Base-by-base conservation (phyloP, 2,329 filamentous ascomycete genomes). In the Aureobasidium sp. region DNA sequence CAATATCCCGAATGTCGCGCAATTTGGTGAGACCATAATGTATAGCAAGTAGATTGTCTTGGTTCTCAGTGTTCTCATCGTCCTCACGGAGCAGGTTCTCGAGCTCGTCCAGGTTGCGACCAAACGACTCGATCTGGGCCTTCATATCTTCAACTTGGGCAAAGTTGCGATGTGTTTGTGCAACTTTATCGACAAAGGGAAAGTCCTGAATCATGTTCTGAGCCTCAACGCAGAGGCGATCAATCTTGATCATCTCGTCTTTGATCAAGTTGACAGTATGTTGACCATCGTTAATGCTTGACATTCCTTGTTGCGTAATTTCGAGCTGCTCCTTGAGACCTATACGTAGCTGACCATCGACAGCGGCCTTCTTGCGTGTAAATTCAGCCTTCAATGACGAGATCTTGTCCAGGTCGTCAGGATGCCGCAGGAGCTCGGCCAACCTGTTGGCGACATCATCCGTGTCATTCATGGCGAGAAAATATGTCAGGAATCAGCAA, bases 131-230 rank as follows among this genome's bases (percentile, higher is more conserved):
- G 69, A 99, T 84, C 69, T 95, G 92, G 68, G 83, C 85, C 73
- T 93, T 91, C 91, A 99, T 97, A 69, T 88, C 86, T 78, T 97
- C 88, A 64, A 96, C 92, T 50, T 91, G 90, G 70, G 89, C 90
- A 73, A 99, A 99, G 77, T 99, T 97, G 66, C 93, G 85, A 77
- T 99, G 94, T 67, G 95, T 94, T 76, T 96, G 90, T 61, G 93
- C 93, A 61, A 95, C 89, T 64, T 90, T 79, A 74, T 95, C 94
- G 80, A 96, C 94, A 72, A 91, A 90, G 39, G 89, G 88, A 76
- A 99, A 97, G 79, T 99, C 94, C 71, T 89, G 87, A 71, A 99
- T 96, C 86, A 97, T 97, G 73, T 90, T 91, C 79, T 97, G 93
- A 61, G 92, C 92, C 77, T 99, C 95, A 66, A 92, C 91, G 78